Conservation (phyloP, 129 eudicot species). For the Flaveria ramosissima region DNA sequence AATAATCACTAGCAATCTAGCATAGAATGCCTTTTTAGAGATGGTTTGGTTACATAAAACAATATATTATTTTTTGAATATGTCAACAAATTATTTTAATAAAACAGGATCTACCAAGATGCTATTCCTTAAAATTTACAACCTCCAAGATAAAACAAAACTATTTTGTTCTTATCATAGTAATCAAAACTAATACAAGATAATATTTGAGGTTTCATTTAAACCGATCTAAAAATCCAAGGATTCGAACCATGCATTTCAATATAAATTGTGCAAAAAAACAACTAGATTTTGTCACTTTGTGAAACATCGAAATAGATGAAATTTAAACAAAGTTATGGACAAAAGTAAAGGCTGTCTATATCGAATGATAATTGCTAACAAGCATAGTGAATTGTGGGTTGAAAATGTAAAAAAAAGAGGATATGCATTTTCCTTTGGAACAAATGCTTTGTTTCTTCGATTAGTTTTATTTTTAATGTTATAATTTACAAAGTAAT, state of each 20-base stretch:
- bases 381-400: not conserved
- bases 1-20: too few species aligned
- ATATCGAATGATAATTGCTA: conserved; percentile 1
- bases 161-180: too few species aligned
- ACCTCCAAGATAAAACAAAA: too few species aligned
- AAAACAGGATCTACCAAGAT: too few species aligned
- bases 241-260: not conserved
- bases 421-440: not conserved
- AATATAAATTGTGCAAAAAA: not conserved
- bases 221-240: not conserved
- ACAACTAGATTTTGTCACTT: not conserved
- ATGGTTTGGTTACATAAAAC: too few species aligned
- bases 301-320: not conserved
- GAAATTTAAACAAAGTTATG: not conserved
- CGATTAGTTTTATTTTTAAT: not conserved
- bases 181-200: too few species aligned
- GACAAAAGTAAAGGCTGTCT: not conserved
- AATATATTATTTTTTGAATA: too few species aligned
- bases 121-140: too few species aligned
- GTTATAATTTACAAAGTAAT: not conserved
- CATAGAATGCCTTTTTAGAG: too few species aligned
- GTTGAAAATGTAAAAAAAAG: not conserved
- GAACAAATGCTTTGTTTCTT: not conserved
- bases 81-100: too few species aligned
- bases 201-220: too few species aligned